phyloP scores from a whole-genome alignment of 2,329 filamentous ascomycete genomes.

The Aspergillus sp. region DNA sequence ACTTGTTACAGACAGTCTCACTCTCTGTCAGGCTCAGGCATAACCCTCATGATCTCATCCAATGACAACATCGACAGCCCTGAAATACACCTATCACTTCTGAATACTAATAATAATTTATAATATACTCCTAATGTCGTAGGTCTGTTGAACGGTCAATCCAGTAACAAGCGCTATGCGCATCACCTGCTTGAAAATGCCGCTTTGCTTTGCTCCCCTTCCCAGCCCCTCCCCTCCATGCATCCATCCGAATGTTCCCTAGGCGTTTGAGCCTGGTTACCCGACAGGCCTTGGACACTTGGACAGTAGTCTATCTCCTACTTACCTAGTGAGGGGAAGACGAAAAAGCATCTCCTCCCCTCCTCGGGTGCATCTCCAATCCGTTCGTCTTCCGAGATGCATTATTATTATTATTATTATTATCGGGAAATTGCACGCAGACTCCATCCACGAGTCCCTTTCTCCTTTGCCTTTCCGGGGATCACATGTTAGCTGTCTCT shows the following conservation, averaged over 20 bases:
- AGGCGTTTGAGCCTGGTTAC: too few relatives aligned
- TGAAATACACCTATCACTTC: neutral
- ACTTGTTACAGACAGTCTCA: neutral
- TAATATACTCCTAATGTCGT: too few relatives aligned
- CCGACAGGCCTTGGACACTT: neutral
- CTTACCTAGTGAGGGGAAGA: neutral
- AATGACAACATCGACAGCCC: neutral
- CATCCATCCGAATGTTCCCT: neutral
- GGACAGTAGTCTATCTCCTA: neutral
- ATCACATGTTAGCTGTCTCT: too few relatives aligned
- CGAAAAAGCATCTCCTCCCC: neutral
- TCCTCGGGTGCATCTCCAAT: neutral
- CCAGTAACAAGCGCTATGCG: neutral
- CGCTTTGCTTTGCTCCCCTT: neutral
- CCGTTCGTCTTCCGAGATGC: neutral
- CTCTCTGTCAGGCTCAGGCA: neutral
- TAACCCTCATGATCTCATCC: neutral
- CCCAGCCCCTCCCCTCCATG: conserved; percentile 1
- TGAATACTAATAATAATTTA: neutral
- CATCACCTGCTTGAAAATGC: conserved; percentile 4
- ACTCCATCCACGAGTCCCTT: too few relatives aligned
- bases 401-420: too few relatives aligned
- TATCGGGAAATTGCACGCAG: too few relatives aligned
- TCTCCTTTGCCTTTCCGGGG: too few relatives aligned
- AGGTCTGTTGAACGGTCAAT: neutral